Conservation (phyloP, 140 eudicot genomes). For the Erigeron philadelphicus region DNA sequence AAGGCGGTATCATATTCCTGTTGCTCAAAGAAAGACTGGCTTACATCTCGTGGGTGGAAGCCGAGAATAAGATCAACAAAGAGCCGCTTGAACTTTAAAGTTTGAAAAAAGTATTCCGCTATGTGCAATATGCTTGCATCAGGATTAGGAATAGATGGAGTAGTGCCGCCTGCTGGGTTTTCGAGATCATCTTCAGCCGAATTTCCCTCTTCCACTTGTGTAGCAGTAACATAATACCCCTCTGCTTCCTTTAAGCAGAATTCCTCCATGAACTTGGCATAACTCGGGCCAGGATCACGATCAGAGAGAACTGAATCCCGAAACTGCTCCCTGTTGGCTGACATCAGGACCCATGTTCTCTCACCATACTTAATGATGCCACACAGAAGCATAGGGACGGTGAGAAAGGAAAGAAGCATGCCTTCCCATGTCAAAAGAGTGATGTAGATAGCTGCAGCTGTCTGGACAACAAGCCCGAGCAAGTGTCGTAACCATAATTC, state of each 20-base stretch:
- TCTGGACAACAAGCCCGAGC: constrained; percentile 40
- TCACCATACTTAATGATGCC: constrained; percentile 38
- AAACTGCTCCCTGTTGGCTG: constrained; percentile 28
- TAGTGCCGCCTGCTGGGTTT: constrained; percentile 2
- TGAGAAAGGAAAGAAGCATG: not conserved
- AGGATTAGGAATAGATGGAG: constrained; percentile 12
- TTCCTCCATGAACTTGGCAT: constrained; percentile 27
- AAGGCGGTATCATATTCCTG: constrained; percentile 8
- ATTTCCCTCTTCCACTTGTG: constrained; percentile 26
- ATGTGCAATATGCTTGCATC: constrained; percentile 13
- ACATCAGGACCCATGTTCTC: constrained; percentile 30
- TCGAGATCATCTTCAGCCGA: constrained; percentile 20
- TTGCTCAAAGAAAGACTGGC: constrained; percentile 20
- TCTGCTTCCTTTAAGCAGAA: constrained; percentile 30
- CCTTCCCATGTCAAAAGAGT: constrained; percentile 23
- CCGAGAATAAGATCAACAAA: constrained; percentile 35
- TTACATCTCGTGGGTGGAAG: constrained; percentile 25
- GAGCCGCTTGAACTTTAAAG: constrained; percentile 26
- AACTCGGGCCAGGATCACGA: constrained; percentile 9
- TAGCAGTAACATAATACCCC: constrained; percentile 26
- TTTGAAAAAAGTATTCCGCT: constrained; percentile 23
- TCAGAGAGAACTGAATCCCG: not conserved
- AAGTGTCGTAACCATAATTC: constrained; percentile 53
- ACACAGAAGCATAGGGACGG: constrained; percentile 24
- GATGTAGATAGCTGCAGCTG: constrained; percentile 25